Conservation (phyloP, 1,139 yeast genomes). For the Suhomyces coccinellae region DNA sequence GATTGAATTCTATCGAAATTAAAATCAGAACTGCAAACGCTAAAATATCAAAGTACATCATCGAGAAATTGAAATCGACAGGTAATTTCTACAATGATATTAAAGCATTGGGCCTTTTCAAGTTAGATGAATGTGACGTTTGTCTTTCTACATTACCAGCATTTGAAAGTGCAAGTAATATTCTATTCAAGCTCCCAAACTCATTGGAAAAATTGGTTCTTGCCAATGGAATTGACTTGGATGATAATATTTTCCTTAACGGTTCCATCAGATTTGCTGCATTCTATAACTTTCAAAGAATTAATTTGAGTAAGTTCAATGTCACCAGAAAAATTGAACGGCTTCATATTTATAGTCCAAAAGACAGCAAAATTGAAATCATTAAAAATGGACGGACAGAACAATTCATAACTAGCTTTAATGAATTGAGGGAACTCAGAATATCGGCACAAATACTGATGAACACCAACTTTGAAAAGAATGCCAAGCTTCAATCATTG, state of each 20-base stretch:
- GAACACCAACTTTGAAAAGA: slow-evolving; percentile 13
- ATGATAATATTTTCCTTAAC: slow-evolving; percentile 13
- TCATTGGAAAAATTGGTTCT: slow-evolving; percentile 13
- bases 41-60: slow-evolving; percentile 6
- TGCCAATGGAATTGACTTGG: slow-evolving; percentile 15
- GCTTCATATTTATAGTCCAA: slow-evolving; percentile 10
- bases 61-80: slow-evolving; percentile 10
- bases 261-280: slow-evolving; percentile 12
- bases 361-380: slow-evolving; percentile 8
- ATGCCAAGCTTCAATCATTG: slow-evolving; percentile 11
- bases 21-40: slow-evolving; percentile 9
- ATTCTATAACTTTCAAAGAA: slow-evolving; percentile 10
- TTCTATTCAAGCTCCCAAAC: slow-evolving; percentile 9
- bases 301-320: slow-evolving; percentile 16
- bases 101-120: slow-evolving; percentile 14
- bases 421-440: slow-evolving; percentile 12
- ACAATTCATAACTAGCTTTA: slow-evolving; percentile 12
- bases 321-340: slow-evolving; percentile 14
- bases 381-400: slow-evolving; percentile 13
- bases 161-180: not conserved
- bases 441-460: slow-evolving; percentile 11
- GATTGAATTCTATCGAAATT: slow-evolving; percentile 11
- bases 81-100: slow-evolving; percentile 11
- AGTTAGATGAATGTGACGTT: slow-evolving; percentile 7
- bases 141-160: not conserved